These are phyloP conservation scores for Venturia aucupariae DNA, from an alignment of 2,329 filamentous ascomycete genomes.

Conservation along the genomic window DNA sequence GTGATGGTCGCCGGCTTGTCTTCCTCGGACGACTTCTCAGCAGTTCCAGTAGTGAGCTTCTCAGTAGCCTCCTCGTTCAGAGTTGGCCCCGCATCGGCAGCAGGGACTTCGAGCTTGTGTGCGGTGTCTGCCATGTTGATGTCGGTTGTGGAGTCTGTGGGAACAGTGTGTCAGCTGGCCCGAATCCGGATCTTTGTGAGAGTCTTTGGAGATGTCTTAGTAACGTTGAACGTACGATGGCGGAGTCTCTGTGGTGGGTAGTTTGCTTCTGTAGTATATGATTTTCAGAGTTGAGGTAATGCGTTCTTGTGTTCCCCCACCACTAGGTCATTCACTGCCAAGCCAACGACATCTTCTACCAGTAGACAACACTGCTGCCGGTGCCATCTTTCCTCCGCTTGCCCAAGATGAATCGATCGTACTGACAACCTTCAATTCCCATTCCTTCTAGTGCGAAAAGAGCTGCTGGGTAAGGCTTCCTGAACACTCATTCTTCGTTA, in stretches of 20 bases:
- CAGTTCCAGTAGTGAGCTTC: slow-evolving; percentile 33
- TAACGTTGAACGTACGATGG: neutral
- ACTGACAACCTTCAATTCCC: too few species aligned
- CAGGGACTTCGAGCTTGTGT: slow-evolving; percentile 31
- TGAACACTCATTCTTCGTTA: too few species aligned
- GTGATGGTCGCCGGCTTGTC: slow-evolving; percentile 35
- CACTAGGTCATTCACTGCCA: too few species aligned
- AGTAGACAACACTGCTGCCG: too few species aligned
- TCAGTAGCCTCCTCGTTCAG: slow-evolving; percentile 35
- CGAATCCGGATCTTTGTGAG: neutral
- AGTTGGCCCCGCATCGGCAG: slow-evolving; percentile 10
- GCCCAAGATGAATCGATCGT: too few species aligned
- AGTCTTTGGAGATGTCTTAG: neutral
- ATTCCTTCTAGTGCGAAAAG: too few species aligned
- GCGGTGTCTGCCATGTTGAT: slow-evolving; percentile 27
- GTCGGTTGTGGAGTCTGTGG: slow-evolving; percentile 5
- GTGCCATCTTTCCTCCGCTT: too few species aligned
- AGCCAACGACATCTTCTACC: too few species aligned
- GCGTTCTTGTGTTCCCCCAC: neutral
- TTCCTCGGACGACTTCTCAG: slow-evolving; percentile 29
- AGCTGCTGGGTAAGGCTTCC: too few species aligned
- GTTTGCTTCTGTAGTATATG: neutral
- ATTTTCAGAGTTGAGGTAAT: neutral
- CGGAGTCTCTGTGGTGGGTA: neutral
- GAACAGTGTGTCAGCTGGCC: neutral